These are phyloP conservation scores for Fusarium sp. DNA, from an alignment of 2,329 filamentous ascomycete species.

Conservation along the genomic window DNA sequence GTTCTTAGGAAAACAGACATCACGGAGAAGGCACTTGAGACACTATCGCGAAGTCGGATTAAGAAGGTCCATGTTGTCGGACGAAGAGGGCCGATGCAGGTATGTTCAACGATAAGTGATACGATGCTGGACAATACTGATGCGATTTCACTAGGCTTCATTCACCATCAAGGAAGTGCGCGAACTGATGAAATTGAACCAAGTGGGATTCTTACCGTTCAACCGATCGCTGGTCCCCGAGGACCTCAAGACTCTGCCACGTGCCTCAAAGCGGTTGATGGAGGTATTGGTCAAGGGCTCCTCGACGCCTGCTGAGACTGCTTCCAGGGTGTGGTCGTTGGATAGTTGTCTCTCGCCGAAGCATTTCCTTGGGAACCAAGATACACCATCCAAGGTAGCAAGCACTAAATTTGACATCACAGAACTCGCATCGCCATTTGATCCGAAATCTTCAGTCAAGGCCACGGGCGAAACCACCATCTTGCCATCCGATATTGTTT, in stretches of 20 bases:
- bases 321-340: constrained; percentile 83
- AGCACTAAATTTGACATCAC: constrained; percentile 78
- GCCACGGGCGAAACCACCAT: constrained; percentile 65
- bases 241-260: constrained; percentile 77
- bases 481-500: constrained; percentile 80
- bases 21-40: constrained; percentile 83
- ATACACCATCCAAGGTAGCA: constrained; percentile 66
- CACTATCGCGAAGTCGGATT: constrained; percentile 79
- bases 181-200: constrained; percentile 84
- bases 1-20: constrained; percentile 88
- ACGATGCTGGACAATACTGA: constrained; percentile 8
- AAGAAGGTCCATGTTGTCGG: constrained; percentile 90
- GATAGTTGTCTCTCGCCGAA: constrained; percentile 87
- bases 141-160: constrained; percentile 71
- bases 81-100: constrained; percentile 89
- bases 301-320: constrained; percentile 60
- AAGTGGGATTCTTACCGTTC: constrained; percentile 80
- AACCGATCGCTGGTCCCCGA: constrained; percentile 76
- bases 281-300: constrained; percentile 87
- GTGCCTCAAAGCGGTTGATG: constrained; percentile 82
- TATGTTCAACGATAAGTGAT: constrained; percentile 53
- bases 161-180: constrained; percentile 97
- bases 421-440: constrained; percentile 68
- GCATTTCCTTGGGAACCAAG: constrained; percentile 70
- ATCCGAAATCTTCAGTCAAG: constrained; percentile 63